Evolutionary conservation across 768 basidiomycete species (phyloP), one percentile per base, ranked within the genome.

Genomic region (Mycena venus): DNA sequence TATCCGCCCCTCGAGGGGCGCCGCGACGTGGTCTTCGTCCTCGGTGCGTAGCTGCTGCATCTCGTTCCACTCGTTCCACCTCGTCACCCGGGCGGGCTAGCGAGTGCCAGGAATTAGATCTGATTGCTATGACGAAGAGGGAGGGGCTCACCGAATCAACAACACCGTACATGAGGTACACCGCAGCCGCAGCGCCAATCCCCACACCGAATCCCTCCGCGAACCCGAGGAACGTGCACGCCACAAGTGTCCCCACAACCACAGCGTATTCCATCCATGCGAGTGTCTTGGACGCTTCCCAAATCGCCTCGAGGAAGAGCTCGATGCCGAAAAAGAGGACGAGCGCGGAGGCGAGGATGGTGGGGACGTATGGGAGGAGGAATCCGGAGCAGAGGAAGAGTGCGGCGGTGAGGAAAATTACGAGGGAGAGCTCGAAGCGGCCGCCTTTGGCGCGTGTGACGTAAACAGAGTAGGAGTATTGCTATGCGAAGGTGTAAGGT

Each of bases 291-390:
- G 76, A 44, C 2, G 79, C 75, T 42, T 80, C 77, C 78, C 79
- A 80, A 15, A 74, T 31, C 21, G 78, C 75, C 53, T 78, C 78
- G 40, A 78, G 59, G 68, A 79, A 61, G 17, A 80, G 75, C 58
- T 80, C 79, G 49, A 77, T 72, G 17, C 79, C 78, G 31, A 80
- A 60, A 67, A 78, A 80, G 10, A 80, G 62, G 38, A 80, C 78
- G 31, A 79, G 62, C 6, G 75, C 70, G 25, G 79, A 76, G 4
- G 77, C 78, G n/a, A 79, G 53, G 40, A 79, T 74, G 15, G 79
- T 80, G 23, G 79, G 79, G 8, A 78, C 67, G 61, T 77, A 80
- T 29, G 77, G 78, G 3, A 80, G 58, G 25, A 79, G 23, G 23
- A 77, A 60, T 31, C 69, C 64, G 17, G 79, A 59, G 15, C 68